phyloP scores from a whole-genome alignment of 371 early-diverging fungal species.

The Parasitella parasitica region DNA sequence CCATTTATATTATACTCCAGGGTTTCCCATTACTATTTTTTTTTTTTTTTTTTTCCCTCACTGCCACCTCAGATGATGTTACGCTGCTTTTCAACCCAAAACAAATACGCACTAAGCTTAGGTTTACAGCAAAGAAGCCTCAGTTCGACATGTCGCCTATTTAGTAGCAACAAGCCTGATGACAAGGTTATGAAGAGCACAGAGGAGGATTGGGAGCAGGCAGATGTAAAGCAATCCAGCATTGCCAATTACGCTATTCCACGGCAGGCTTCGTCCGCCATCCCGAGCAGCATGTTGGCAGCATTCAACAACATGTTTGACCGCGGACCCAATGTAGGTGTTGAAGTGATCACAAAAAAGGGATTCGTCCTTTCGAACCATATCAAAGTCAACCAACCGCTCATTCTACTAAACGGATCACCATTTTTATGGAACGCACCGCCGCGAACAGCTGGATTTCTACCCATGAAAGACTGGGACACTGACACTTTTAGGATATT shows the following conservation, averaged over 20 bases:
- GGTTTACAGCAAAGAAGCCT: background rate
- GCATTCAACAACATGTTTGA: constrained; percentile 58
- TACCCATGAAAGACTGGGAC: constrained; percentile 39
- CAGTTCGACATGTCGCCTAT: background rate
- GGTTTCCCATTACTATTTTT: too few relatives aligned
- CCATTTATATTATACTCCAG: too few relatives aligned
- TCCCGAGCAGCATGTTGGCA: constrained; percentile 33
- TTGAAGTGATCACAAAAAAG: constrained; percentile 46
- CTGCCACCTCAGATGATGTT: background rate
- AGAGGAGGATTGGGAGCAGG: constrained; percentile 22
- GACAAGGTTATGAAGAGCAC: background rate
- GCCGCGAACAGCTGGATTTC: constrained; percentile 13
- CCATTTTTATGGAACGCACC: constrained; percentile 53
- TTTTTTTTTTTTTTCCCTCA: background rate
- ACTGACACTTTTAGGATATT: constrained; percentile 48
- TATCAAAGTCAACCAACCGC: constrained; percentile 40
- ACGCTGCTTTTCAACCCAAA: background rate
- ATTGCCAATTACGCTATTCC: constrained; percentile 24
- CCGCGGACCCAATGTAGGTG: constrained; percentile 46
- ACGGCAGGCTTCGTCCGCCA: constrained; percentile 19
- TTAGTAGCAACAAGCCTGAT: background rate
- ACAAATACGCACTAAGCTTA: background rate
- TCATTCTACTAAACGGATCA: constrained; percentile 50
- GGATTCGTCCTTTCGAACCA: constrained; percentile 54
- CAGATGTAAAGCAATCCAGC: constrained; percentile 13